phyloP scores from a whole-genome alignment of 2,329 filamentous ascomycete species.

The Diaporthe citrichinensis region DNA sequence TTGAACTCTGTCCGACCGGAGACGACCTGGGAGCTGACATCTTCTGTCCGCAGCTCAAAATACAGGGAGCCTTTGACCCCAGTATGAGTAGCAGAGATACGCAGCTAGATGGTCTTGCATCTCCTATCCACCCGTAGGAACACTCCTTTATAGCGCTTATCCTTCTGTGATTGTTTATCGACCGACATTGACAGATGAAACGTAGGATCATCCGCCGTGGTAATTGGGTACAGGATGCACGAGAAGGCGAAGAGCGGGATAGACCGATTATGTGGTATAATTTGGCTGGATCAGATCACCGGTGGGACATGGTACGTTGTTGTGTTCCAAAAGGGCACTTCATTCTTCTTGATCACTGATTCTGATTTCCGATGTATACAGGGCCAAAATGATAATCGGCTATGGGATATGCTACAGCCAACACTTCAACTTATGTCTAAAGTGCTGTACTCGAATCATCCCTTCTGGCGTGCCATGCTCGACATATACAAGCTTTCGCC shows the following conservation, averaged over 20 bases:
- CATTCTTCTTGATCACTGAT: background rate
- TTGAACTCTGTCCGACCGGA: background rate
- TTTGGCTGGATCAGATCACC: background rate
- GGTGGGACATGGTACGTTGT: background rate
- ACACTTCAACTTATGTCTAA: background rate
- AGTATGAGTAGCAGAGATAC: background rate
- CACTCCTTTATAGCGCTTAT: too few relatives aligned
- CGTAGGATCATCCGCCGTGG: background rate
- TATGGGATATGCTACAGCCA: conserved; percentile 6
- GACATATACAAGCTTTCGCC: conserved; percentile 18
- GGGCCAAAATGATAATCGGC: background rate
- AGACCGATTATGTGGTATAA: background rate
- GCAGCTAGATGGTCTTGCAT: background rate
- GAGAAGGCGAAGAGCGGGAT: background rate
- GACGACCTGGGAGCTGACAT: background rate
- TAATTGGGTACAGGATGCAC: background rate
- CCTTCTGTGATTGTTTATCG: too few relatives aligned
- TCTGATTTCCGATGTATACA: background rate
- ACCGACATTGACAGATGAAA: background rate
- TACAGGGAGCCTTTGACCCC: conserved; percentile 17
- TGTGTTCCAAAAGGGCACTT: background rate
- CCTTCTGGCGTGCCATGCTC: conserved; percentile 5
- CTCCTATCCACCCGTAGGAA: conserved; percentile 9
- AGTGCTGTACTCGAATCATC: conserved; percentile 16
- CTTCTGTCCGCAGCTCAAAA: background rate